Conservation (phyloP, 2,329 filamentous ascomycete genomes). For the Fusarium pseudoanthophilum region DNA sequence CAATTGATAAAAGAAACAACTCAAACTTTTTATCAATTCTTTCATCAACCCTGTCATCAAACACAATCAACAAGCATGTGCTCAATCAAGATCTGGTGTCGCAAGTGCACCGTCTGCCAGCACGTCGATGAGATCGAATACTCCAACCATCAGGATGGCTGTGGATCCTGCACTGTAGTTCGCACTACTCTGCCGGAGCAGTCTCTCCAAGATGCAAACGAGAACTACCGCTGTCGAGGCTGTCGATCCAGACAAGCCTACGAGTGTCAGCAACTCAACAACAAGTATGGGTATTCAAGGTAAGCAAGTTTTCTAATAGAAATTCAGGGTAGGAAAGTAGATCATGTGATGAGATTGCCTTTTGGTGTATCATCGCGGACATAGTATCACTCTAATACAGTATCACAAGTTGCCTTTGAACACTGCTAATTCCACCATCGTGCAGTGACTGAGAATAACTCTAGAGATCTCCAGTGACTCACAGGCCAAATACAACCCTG, state of each 20-base stretch:
- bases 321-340: background rate
- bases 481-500: background rate
- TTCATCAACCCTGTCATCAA: background rate
- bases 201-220: background rate
- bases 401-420: conserved; percentile 18
- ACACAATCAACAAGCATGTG: conserved; percentile 1
- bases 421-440: background rate
- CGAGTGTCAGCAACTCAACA: background rate
- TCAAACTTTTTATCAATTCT: too few species aligned
- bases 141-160: background rate
- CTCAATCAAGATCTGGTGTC: conserved; percentile 1
- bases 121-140: background rate
- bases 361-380: background rate
- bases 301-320: background rate
- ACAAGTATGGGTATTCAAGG: background rate
- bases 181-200: background rate
- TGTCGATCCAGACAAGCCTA: conserved; percentile 4
- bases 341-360: background rate
- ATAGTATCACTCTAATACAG: conserved; percentile 6
- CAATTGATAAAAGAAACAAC: background rate
- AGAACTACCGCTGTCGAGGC: conserved; percentile 8
- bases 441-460: background rate
- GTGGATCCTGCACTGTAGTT: background rate
- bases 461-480: background rate
- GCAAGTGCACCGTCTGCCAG: conserved; percentile 7